Percentiles rank a stretch among this genome's conserved stretches.
Evolutionary conservation across 108 stramenopile genomes (phyloP).

Genomic region (Skeletonema marinoi): DNA sequence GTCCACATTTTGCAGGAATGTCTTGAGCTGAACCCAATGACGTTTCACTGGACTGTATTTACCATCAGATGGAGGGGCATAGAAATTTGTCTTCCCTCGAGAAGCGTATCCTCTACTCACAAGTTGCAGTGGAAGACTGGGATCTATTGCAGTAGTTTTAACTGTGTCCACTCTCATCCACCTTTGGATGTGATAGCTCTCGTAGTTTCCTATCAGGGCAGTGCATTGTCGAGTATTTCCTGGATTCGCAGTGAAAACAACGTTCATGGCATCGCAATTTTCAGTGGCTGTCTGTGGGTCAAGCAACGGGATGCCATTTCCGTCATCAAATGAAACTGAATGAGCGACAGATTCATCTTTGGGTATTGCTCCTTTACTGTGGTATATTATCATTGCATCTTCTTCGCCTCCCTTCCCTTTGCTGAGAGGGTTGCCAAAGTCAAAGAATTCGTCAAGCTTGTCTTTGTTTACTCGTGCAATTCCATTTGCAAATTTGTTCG

Average conservation of each 20-base stretch:
- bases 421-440: constrained; percentile 45
- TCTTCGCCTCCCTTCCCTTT: constrained; percentile 18
- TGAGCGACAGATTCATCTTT: constrained; percentile 18
- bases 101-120: constrained; percentile 53
- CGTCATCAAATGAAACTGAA: constrained; percentile 34
- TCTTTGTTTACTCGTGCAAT: constrained; percentile 45
- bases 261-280: constrained; percentile 69
- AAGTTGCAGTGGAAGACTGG: constrained; percentile 42
- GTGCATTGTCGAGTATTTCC: constrained; percentile 52
- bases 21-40: constrained; percentile 50
- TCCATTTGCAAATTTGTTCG: constrained; percentile 27
- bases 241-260: constrained; percentile 55
- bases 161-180: constrained; percentile 52
- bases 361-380: constrained; percentile 25
- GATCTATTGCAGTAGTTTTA: constrained; percentile 22
- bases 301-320: constrained; percentile 27
- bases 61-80: constrained; percentile 35
- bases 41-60: constrained; percentile 27
- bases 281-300: constrained; percentile 57
- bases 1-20: constrained; percentile 54
- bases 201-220: constrained; percentile 61
- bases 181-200: constrained; percentile 67
- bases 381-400: constrained; percentile 51
- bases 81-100: constrained; percentile 39
- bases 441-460: constrained; percentile 33